A percentile compares a stretch with the other conserved stretches of the same genome.
These are phyloP conservation scores for Penicillium tannophilum DNA, from an alignment of 495 filamentous ascomycete genomes.

Conservation along the genomic window DNA sequence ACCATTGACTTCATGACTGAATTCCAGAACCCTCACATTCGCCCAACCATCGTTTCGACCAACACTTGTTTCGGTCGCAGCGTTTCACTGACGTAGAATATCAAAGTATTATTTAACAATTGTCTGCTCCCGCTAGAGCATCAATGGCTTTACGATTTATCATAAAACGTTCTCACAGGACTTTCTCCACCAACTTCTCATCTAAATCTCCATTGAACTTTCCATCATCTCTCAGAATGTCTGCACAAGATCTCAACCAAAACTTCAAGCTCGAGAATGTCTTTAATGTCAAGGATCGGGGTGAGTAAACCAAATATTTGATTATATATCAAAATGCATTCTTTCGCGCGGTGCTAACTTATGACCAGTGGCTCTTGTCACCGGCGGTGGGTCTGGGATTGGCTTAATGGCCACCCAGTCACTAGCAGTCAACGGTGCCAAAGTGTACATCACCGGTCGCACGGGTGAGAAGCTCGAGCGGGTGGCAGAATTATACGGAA, in stretches of 20 bases:
- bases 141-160: too few species aligned
- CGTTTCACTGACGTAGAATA: too few species aligned
- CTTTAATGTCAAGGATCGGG: conserved; percentile 59
- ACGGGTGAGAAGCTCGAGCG: conserved; percentile 56
- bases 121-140: too few species aligned
- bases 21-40: too few species aligned
- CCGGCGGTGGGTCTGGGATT: conserved; percentile 56
- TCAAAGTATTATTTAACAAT: too few species aligned
- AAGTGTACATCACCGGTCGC: conserved; percentile 62
- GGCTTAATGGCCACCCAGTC: conserved; percentile 58
- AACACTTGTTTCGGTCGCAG: too few species aligned
- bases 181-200: too few species aligned
- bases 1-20: too few species aligned
- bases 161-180: too few species aligned
- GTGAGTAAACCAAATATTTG: conserved; percentile 8
- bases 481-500: conserved; percentile 47
- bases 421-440: conserved; percentile 61
- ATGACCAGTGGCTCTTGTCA: conserved; percentile 52
- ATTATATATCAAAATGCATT: not conserved
- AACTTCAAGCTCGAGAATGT: conserved; percentile 51
- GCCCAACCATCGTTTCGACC: too few species aligned
- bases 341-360: not conserved
- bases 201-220: too few species aligned
- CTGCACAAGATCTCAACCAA: conserved; percentile 42
- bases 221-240: not conserved